These are phyloP conservation scores for Fragosphaeria purpurea DNA, from an alignment of 2,329 filamentous ascomycete species.

Conservation along the genomic window DNA sequence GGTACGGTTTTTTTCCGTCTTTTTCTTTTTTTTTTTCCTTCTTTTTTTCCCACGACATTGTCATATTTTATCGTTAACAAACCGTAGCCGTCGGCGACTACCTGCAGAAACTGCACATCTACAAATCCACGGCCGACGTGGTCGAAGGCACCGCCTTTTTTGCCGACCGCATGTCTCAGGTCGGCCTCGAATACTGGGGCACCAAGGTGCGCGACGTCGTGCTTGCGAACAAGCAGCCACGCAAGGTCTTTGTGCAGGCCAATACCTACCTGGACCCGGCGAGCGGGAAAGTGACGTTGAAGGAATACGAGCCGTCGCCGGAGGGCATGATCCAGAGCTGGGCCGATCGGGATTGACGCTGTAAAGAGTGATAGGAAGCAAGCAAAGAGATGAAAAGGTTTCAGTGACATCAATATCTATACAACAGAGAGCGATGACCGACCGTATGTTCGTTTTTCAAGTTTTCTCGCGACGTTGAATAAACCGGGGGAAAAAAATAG, in stretches of 20 bases:
- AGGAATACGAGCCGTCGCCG: slow-evolving; percentile 75
- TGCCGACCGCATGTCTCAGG: slow-evolving; percentile 63
- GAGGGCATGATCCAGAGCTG: slow-evolving; percentile 79
- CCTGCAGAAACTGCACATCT: slow-evolving; percentile 84
- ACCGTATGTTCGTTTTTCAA: too few species aligned
- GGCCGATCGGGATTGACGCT: slow-evolving; percentile 44
- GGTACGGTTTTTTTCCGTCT: slow-evolving; percentile 25
- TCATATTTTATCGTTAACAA: not conserved
- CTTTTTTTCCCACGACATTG: not conserved
- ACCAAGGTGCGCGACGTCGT: slow-evolving; percentile 68
- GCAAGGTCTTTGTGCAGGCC: slow-evolving; percentile 88
- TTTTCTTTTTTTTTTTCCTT: not conserved
- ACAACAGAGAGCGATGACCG: too few species aligned
- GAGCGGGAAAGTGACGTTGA: slow-evolving; percentile 61
- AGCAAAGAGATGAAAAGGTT: not conserved
- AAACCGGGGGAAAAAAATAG: too few species aligned
- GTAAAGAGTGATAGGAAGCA: not conserved
- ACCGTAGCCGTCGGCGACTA: slow-evolving; percentile 65
- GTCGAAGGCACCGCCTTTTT: slow-evolving; percentile 71
- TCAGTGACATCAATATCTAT: not conserved
- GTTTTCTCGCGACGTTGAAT: too few species aligned
- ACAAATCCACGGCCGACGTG: slow-evolving; percentile 82
- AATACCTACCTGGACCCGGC: slow-evolving; percentile 67
- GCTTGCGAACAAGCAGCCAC: slow-evolving; percentile 66
- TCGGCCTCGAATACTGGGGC: slow-evolving; percentile 75